Base-by-base conservation (phyloP, 2,329 filamentous ascomycete genomes). In the Apiospora malaysiana region DNA sequence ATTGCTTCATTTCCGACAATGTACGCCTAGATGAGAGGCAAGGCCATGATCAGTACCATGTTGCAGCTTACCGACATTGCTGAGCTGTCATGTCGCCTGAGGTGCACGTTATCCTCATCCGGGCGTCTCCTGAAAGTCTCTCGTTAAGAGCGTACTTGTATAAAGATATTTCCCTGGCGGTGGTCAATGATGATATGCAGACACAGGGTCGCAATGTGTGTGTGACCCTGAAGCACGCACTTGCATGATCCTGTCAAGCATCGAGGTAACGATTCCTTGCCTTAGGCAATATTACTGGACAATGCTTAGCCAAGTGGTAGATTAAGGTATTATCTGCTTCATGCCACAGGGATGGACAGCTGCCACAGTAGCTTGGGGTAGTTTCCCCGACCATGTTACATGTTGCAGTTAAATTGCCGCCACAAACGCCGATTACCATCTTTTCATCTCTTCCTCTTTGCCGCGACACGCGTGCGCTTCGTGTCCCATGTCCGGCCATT, bases 371-470 rank as follows among this genome's bases (percentile, higher is more conserved):
- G 49, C 49, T 27, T 27, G 56, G 32, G 56, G 56, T 40, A 63
- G 27, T 37, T 18, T 16, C 42, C 42, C 42, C 4, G 4, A 5
- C 32, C 56, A 63, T 18, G 27, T 63, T 63, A 18, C 56, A 40
- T 63, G 56, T 40, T 40, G 32, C 56, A 63, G 8, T 32, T 40
- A 63, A 21, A 63, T 40, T 63, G 56, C 56, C 56, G 56, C 56
- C 56, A 40, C 56, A 63, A 21, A 63, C 56, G 56, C 32, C 56
- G 32, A 12, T 40, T n/a, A 40, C 56, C 6, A 63, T 40, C 18
- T n/a, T 23, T 8, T 18, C 56, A 37, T 40, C 16, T 40, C 56
- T n/a, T 16, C 23, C 32, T 56, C 56, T n/a, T 63, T 63, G 8
- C n/a, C 32, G 56, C 56, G 18, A 40, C 21, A 40, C 32, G 56